Evolutionary conservation across 169 alveolate genomes (phyloP).

Genomic region (Plasmodium coatneyi): DNA sequence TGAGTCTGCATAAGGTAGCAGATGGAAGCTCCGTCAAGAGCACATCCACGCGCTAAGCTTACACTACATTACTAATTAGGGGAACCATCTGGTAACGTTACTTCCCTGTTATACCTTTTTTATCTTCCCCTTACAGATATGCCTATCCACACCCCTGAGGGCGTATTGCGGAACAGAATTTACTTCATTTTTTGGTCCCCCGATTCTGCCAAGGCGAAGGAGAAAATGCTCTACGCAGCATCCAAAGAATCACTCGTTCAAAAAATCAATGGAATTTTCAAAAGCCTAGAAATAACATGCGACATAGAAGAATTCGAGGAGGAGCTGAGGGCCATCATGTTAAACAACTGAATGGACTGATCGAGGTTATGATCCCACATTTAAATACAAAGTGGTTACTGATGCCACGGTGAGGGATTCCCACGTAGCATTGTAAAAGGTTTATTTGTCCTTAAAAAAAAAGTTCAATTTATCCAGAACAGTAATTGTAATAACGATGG

Average conservation of each 20-base stretch:
- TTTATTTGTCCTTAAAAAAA: not conserved
- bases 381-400: not conserved
- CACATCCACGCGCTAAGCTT: not conserved
- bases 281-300: constrained; percentile 69
- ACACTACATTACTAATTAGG: not conserved
- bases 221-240: constrained; percentile 70
- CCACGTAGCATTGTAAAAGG: not conserved
- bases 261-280: constrained; percentile 71
- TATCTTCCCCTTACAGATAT: constrained; percentile 4
- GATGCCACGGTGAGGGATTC: not conserved
- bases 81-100: not conserved
- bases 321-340: constrained; percentile 26
- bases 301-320: constrained; percentile 69
- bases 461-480: not conserved
- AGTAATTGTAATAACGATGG: not conserved
- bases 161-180: constrained; percentile 63
- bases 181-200: constrained; percentile 75
- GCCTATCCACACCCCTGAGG: constrained; percentile 73
- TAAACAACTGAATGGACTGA: constrained; percentile 35
- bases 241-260: constrained; percentile 69
- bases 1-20: not conserved
- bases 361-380: not conserved
- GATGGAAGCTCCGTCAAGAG: not conserved
- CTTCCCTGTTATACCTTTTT: not conserved
- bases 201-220: constrained; percentile 57